phyloP scores from a whole-genome alignment of 2,329 filamentous ascomycete species.

The Teratosphaeria viscida region DNA sequence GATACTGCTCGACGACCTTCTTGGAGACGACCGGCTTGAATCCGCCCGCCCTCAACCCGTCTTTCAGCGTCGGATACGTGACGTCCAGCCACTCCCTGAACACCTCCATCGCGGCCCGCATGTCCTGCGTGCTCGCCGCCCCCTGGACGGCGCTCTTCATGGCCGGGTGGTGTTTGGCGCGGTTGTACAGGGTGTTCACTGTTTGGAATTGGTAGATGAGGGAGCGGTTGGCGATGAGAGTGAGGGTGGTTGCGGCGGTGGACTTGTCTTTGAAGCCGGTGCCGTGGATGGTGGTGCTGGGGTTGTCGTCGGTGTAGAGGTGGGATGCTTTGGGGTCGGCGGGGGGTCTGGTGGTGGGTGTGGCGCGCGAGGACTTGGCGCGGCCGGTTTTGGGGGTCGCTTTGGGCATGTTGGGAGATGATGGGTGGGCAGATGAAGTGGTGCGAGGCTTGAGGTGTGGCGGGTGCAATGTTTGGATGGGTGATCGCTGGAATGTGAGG shows the following conservation, averaged over 20 bases:
- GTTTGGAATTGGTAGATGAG: constrained; percentile 25
- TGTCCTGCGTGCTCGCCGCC: constrained; percentile 8
- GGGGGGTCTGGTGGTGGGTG: neutral
- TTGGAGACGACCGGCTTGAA: constrained; percentile 23
- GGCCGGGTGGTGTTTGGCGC: constrained; percentile 19
- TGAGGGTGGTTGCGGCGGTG: constrained; percentile 16
- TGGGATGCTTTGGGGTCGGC: constrained; percentile 20
- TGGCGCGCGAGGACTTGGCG: neutral
- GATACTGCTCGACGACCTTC: constrained; percentile 10
- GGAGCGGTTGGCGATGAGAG: constrained; percentile 20
- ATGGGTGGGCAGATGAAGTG: neutral
- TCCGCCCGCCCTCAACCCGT: constrained; percentile 13
- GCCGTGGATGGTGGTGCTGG: constrained; percentile 22
- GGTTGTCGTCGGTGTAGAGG: constrained; percentile 26
- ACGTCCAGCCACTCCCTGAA: constrained; percentile 21
- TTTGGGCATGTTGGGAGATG: constrained; percentile 1
- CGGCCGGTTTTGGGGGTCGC: neutral
- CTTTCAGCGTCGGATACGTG: constrained; percentile 19
- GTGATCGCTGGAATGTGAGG: neutral
- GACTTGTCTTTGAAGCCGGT: constrained; percentile 23
- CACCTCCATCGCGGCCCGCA: constrained; percentile 17
- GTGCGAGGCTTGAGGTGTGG: neutral
- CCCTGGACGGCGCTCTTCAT: constrained; percentile 15
- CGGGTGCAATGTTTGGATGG: neutral
- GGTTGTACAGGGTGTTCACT: constrained; percentile 23